Conservation (phyloP, 441 rosid genomes). For the Populus hybrid region DNA sequence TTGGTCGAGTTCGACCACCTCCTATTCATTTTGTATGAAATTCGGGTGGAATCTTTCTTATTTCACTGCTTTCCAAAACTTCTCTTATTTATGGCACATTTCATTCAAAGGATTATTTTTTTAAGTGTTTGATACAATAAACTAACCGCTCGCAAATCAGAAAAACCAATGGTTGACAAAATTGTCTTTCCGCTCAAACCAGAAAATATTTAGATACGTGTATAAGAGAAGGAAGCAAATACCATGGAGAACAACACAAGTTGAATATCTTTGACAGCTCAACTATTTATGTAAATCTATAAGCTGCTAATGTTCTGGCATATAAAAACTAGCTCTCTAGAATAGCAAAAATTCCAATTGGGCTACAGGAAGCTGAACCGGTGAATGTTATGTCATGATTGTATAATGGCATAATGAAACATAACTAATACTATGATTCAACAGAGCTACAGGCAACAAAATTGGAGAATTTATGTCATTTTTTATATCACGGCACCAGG, state of each 20-base stretch:
- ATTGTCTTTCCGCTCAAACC: not conserved
- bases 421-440: not conserved
- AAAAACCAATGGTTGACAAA: not conserved
- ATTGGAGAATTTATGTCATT: not conserved
- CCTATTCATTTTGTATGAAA: not conserved
- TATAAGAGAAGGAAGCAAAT: not conserved
- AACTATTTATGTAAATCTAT: no score
- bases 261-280: not conserved
- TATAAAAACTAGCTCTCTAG: not conserved
- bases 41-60: not conserved
- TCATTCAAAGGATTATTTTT: not conserved
- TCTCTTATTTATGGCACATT: not conserved
- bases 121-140: not conserved
- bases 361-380: not conserved
- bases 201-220: not conserved
- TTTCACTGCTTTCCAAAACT: not conserved
- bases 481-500: not conserved
- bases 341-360: no score
- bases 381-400: not conserved
- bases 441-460: not conserved
- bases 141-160: not conserved
- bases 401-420: not conserved
- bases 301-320: not conserved
- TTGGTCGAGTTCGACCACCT: not conserved
- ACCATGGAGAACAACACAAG: not conserved